phyloP scores from a whole-genome alignment of 2,329 filamentous ascomycete genomes.

The Scedosporium dehoogii region DNA sequence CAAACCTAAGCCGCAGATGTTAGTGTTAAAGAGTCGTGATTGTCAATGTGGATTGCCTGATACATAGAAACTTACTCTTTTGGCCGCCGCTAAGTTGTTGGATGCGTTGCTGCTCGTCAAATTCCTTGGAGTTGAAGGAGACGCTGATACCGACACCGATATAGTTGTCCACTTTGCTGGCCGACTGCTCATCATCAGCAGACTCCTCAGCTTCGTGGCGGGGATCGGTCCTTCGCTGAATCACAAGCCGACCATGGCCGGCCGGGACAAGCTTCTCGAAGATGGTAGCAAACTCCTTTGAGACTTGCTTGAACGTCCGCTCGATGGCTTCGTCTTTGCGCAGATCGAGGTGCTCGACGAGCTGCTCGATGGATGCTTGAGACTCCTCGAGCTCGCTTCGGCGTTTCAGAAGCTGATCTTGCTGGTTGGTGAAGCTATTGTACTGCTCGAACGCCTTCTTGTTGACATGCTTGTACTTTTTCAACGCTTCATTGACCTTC shows the following conservation, averaged over 20 bases:
- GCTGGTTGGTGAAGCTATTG: constrained; percentile 89
- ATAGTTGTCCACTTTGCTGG: constrained; percentile 78
- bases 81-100: constrained; percentile 95
- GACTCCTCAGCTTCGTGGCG: constrained; percentile 55
- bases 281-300: constrained; percentile 81
- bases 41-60: neutral
- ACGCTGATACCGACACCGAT: constrained; percentile 93
- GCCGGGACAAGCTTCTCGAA: constrained; percentile 94
- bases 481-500: constrained; percentile 84
- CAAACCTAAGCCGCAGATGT: constrained; percentile 48
- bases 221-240: constrained; percentile 79
- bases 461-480: constrained; percentile 97
- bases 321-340: constrained; percentile 97
- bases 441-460: constrained; percentile 99
- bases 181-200: constrained; percentile 51
- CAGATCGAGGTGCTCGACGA: constrained; percentile 86
- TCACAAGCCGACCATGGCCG: constrained; percentile 82
- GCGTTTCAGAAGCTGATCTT: constrained; percentile 75
- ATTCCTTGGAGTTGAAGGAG: constrained; percentile 94
- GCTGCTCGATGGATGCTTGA: constrained; percentile 78
- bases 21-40: constrained; percentile 9
- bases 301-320: constrained; percentile 96
- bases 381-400: constrained; percentile 80
- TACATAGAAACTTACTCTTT: constrained; percentile 63
- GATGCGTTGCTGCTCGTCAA: constrained; percentile 93